Conservation (phyloP, 192 early-diverging fungal species). For the Piromyces finnis region DNA sequence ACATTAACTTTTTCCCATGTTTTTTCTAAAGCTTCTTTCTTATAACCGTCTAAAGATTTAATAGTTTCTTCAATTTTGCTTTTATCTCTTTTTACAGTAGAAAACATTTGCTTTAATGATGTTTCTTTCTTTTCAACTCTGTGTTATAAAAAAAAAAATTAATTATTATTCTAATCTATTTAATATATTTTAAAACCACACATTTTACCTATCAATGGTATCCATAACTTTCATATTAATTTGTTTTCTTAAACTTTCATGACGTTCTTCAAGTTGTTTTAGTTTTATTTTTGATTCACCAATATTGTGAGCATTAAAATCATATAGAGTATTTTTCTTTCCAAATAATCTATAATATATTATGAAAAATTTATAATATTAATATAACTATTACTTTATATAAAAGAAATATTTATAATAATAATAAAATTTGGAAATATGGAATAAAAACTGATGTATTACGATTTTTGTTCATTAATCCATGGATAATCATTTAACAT, state of each 20-base stretch:
- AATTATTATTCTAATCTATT: too few species aligned
- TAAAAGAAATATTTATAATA: too few species aligned
- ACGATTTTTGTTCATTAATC: constrained; percentile 78
- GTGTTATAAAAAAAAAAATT: not conserved
- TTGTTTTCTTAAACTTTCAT: constrained; percentile 61
- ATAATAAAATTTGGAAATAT: too few species aligned
- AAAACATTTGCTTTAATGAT: constrained; percentile 63
- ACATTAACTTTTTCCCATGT: constrained; percentile 85
- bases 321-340: constrained; percentile 56
- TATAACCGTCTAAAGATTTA: constrained; percentile 68
- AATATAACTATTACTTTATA: too few species aligned
- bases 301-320: constrained; percentile 63
- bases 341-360: constrained; percentile 52
- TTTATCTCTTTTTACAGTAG: constrained; percentile 81
- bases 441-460: too few species aligned
- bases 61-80: constrained; percentile 92
- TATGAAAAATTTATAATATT: too few species aligned
- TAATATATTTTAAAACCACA: not conserved
- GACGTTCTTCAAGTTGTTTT: constrained; percentile 55
- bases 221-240: constrained; percentile 91
- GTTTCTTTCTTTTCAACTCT: constrained; percentile 82
- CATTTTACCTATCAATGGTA: constrained; percentile 65
- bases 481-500: constrained; percentile 46
- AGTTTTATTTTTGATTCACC: constrained; percentile 51
- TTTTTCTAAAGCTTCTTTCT: constrained; percentile 66